Evolutionary conservation across 2,329 filamentous ascomycete genomes (phyloP), one percentile per base, ranked within the genome.

Genomic region (Alternaria conjuncta): DNA sequence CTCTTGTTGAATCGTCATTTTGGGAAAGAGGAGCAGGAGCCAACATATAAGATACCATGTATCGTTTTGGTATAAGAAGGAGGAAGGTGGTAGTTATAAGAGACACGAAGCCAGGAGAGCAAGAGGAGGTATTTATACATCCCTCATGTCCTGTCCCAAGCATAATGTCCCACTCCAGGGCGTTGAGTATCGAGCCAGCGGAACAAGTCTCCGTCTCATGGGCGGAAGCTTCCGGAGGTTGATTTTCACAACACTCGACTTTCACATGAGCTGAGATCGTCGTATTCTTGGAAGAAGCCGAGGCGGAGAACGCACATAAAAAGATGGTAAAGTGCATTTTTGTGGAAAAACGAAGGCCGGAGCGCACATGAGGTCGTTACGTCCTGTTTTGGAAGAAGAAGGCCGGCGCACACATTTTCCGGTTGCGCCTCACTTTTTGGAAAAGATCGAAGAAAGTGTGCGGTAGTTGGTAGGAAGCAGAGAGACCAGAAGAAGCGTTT

Each of bases 141-240:
- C 8, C 10, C 32, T 36, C 32, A 2, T n/a, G 15, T n/a, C 15
- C 15, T 4, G 15, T 36, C 8, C 32, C 15, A 4, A n/a, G 32
- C 32, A 36, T n/a, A 5, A 36, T 3, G 15, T 36, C 32, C 1
- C 8, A 0, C 32, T n/a, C 0, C 0, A n/a, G 32, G 0, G 0
- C 15, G 32, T 36, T 41, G 36, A 41, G 9, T 41, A 18, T n/a
- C 4, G 0, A 10, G 15, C n/a, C 36, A 41, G 9, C 32, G 32
- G 32, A 0, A 10, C 32, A 1, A 18, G 32, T 41, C 32, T 5
- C 32, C 2, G 32, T 5, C 32, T 36, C 32, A 36, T 32, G 10
- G 2, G 3, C 3, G 11, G 26, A 5, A 12, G 30, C 6, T 0
- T 3, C 12, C 2, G 30, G 1, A 32, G 4, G n/a, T 18, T 18